Base-by-base conservation (phyloP, 495 filamentous ascomycete species). In the Evansstolkia leycettana region DNA sequence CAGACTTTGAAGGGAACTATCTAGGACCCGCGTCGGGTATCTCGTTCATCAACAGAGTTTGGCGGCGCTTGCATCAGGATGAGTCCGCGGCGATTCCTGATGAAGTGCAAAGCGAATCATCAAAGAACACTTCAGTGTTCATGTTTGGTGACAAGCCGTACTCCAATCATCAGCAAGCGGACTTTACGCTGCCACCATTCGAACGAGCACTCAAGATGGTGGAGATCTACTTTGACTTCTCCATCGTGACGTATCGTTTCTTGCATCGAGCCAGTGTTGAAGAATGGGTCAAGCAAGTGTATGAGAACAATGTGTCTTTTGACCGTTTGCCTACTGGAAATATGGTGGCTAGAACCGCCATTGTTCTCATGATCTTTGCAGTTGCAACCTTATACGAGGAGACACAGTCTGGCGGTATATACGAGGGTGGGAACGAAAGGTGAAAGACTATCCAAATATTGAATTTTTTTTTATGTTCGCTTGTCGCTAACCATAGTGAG, bases 231-330 rank as follows among this genome's bases (percentile, higher is more conserved):
- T 68, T 68, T 34, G 62, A 68, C 28, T 61, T 58, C 34, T 64
- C 62, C 2, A 65, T 68, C 44, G 64, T 65, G 15, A 68, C 64
- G 0, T 68, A 66, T 34, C 59, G 64, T 2, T 65, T 68, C 26
- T 38, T 68, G 18, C 61, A 66, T 34, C 45, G 58, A 5, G 58
- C 55, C 0, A 59, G 51, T 33, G 59, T 58, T n/a, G 56, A 62
- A 31, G 32, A 45, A 11, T 65, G 61, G 60, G 46, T 65, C 9
- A 48, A 44, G 14, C 48, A 56, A 35, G 42, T 68, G 5, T 68
- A 64, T 40, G 45, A 51, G 29, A 45, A 44, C 29, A 53, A 57
- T 39, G 41, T 58, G 6, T 55, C 57, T 2, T 46, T 51, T n/a
- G 40, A 52, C 2, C 63, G 63, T 41, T 47, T 43, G 5, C 62